These are phyloP conservation scores for Akebia trifoliata DNA, from an alignment of 164 flowering plant species.

Conservation along the genomic window DNA sequence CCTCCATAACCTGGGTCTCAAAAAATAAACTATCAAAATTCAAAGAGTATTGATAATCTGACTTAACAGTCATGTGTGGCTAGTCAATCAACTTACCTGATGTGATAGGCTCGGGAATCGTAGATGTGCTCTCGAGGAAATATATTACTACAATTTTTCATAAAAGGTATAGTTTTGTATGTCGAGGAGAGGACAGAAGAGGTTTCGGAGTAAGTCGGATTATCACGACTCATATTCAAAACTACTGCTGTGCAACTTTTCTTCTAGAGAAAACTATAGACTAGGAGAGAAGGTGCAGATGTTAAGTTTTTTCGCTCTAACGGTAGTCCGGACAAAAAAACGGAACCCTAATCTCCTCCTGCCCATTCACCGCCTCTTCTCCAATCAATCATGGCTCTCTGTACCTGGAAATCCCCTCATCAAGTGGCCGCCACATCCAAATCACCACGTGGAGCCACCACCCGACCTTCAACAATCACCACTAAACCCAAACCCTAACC, in stretches of 20 bases:
- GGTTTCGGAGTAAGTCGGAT: no score
- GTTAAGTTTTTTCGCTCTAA: slow-evolving; percentile 1
- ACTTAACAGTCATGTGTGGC: no score
- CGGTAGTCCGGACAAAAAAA: not conserved
- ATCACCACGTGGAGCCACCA: not conserved
- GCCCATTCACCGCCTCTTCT: slow-evolving; percentile 2
- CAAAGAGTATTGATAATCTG: no score
- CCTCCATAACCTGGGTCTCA: no score
- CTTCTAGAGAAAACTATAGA: not conserved
- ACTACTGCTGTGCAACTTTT: not conserved
- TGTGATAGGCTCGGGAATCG: no score
- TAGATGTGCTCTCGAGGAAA: no score
- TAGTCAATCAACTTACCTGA: no score
- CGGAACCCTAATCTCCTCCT: not conserved
- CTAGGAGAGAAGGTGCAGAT: not conserved
- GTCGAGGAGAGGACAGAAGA: no score
- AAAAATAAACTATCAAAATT: no score
- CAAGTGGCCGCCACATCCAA: slow-evolving; percentile 16
- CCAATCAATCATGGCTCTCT: slow-evolving; percentile 16
- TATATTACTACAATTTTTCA: no score
- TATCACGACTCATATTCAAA: no score
- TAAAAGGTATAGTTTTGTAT: no score
- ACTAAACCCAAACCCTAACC: slow-evolving; percentile 7
- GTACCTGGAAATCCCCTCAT: slow-evolving; percentile 18
- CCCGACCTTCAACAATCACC: not conserved